Conservation (phyloP, 768 basidiomycete species). For the Pleurotus tuber-regium region DNA sequence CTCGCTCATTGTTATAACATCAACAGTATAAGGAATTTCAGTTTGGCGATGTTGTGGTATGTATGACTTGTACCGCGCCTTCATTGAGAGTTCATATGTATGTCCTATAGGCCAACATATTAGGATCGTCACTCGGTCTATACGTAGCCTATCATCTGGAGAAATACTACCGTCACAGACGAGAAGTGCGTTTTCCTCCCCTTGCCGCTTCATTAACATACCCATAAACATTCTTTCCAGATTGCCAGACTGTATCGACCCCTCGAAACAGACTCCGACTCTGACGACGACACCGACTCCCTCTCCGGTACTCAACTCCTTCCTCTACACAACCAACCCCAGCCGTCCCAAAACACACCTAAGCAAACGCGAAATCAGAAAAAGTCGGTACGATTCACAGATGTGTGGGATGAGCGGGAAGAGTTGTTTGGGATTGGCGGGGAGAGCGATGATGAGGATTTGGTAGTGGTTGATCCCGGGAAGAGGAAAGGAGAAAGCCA, state of each 20-base stretch:
- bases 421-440: conserved; percentile 70
- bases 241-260: conserved; percentile 80
- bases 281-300: conserved; percentile 48
- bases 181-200: conserved; percentile 53
- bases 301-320: conserved; percentile 52
- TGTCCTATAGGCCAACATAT: conserved; percentile 63
- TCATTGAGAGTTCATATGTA: not conserved
- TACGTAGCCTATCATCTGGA: conserved; percentile 67
- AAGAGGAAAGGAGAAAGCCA: not conserved
- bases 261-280: conserved; percentile 44
- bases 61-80: not conserved
- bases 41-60: conserved; percentile 67
- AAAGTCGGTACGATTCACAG: conserved; percentile 40
- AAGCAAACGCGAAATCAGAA: no score
- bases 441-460: conserved; percentile 57
- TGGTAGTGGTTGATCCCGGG: conserved; percentile 15
- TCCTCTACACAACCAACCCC: conserved; percentile 39
- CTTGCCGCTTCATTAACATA: not conserved
- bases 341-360: not conserved
- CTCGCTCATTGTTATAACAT: conserved; percentile 5
- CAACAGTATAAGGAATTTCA: conserved; percentile 69
- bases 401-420: conserved; percentile 80
- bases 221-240: conserved; percentile 30
- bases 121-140: conserved; percentile 71
- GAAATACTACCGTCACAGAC: conserved; percentile 70